Percentiles rank a stretch among this genome's conserved stretches.
phyloP scores from a whole-genome alignment of 371 early-diverging fungal species.

The Catenaria anguillulae region DNA sequence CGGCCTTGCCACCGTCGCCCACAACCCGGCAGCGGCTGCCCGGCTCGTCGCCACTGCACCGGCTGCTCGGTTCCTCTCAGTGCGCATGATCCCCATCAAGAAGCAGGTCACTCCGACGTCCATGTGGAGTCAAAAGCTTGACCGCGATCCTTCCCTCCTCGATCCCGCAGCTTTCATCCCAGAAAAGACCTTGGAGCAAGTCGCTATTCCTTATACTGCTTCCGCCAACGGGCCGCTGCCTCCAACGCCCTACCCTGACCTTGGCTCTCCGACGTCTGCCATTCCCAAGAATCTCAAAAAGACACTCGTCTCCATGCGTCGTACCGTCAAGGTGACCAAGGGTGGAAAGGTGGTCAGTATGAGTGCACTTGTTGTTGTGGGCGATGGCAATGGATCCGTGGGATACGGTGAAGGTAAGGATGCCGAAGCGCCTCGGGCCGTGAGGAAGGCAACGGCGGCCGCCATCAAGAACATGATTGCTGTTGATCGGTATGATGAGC shows the following conservation, averaged over 20 bases:
- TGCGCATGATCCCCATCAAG: background rate
- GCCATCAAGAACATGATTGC: slow-evolving; percentile 75
- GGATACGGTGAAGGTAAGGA: slow-evolving; percentile 91
- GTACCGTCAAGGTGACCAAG: slow-evolving; percentile 68
- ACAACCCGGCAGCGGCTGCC: too few species aligned
- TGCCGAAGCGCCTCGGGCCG: slow-evolving; percentile 59
- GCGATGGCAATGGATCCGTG: slow-evolving; percentile 83
- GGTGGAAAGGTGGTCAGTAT: slow-evolving; percentile 70
- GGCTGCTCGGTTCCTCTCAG: too few species aligned
- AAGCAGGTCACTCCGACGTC: background rate
- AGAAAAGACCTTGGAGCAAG: background rate
- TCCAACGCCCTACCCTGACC: background rate
- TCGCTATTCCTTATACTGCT: slow-evolving; percentile 1
- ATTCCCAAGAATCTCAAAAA: slow-evolving; percentile 34
- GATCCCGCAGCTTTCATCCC: slow-evolving; percentile 1
- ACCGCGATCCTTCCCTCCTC: background rate
- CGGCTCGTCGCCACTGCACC: too few species aligned
- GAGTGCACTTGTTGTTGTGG: slow-evolving; percentile 88
- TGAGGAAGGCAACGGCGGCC: slow-evolving; percentile 70
- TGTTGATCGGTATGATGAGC: slow-evolving; percentile 80
- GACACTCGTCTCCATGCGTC: slow-evolving; percentile 56
- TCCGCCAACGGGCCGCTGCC: background rate
- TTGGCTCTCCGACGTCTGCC: background rate
- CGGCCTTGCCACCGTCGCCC: too few species aligned
- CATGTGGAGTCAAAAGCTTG: background rate